A percentile compares a stretch with the other conserved stretches of the same genome.
phyloP scores from a whole-genome alignment of 2,329 filamentous ascomycete species.

The Sporothrix variecibatus region DNA sequence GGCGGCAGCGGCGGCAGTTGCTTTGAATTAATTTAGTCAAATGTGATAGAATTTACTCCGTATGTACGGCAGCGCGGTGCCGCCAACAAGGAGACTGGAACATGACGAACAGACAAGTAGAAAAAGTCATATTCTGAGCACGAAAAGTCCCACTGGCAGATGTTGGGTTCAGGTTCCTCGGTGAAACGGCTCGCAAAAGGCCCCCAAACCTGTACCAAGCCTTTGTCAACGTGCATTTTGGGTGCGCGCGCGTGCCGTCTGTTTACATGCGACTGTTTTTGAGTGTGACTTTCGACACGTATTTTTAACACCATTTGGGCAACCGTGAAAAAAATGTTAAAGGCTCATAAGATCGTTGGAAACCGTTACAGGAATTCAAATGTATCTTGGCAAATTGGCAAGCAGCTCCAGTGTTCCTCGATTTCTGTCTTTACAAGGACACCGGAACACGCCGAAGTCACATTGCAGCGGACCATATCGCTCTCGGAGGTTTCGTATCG shows the following conservation, averaged over 20 bases:
- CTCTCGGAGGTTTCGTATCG: not conserved
- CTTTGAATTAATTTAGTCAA: too few species aligned
- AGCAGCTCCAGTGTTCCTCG: not conserved
- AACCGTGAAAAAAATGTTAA: not conserved
- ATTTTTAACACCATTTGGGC: not conserved
- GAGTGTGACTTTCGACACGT: not conserved
- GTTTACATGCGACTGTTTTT: not conserved
- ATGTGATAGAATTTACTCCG: not conserved
- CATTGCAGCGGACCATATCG: not conserved
- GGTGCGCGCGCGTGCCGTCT: not conserved
- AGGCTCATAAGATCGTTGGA: not conserved
- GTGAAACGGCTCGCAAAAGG: not conserved
- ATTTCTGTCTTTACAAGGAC: not conserved
- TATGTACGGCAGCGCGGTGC: not conserved
- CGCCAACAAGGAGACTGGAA: not conserved
- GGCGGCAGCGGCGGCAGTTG: not conserved
- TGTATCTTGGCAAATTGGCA: not conserved
- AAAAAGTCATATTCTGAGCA: not conserved
- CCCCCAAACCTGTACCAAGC: not conserved
- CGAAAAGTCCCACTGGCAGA: not conserved
- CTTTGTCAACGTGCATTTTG: not conserved
- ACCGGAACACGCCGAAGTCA: not conserved
- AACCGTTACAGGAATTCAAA: not conserved
- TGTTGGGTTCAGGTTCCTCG: not conserved
- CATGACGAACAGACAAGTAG: not conserved